phyloP scores from a whole-genome alignment of 768 basidiomycete genomes.

The Lentinula raphanica region DNA sequence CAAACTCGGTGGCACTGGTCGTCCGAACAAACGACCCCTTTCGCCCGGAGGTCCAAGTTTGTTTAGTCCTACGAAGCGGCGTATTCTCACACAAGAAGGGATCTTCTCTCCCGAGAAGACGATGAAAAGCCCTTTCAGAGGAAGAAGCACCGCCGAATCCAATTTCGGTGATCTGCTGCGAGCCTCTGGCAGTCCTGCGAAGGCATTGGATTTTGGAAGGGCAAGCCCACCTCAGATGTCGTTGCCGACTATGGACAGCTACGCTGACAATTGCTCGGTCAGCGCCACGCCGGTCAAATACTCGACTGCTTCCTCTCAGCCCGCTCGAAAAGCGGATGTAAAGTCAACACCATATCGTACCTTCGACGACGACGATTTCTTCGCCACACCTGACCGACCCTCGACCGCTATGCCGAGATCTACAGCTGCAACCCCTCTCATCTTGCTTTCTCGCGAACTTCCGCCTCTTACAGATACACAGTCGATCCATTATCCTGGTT shows the following conservation, averaged over 20 bases:
- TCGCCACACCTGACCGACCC: slow-evolving; percentile 14
- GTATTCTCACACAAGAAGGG: slow-evolving; percentile 55
- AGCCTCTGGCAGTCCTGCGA: slow-evolving; percentile 39
- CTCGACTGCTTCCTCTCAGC: slow-evolving; percentile 25
- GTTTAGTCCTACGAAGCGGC: slow-evolving; percentile 64
- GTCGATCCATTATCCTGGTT: slow-evolving; percentile 67
- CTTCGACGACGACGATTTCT: slow-evolving; percentile 16
- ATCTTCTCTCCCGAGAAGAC: slow-evolving; percentile 34
- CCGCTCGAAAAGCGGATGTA: slow-evolving; percentile 12
- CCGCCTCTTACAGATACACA: slow-evolving; percentile 42
- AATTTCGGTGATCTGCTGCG: slow-evolving; percentile 40
- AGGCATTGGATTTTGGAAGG: slow-evolving; percentile 47
- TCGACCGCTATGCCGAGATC: slow-evolving; percentile 10
- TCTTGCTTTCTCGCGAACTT: slow-evolving; percentile 29
- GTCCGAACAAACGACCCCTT: slow-evolving; percentile 53
- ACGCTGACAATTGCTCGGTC: not conserved
- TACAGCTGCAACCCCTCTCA: slow-evolving; percentile 14
- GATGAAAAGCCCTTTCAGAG: slow-evolving; percentile 28
- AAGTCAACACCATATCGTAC: not conserved
- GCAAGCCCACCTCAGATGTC: slow-evolving; percentile 12
- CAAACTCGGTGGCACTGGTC: slow-evolving; percentile 22
- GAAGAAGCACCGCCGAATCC: slow-evolving; percentile 34
- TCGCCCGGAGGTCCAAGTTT: slow-evolving; percentile 46
- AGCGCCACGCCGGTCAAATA: slow-evolving; percentile 8
- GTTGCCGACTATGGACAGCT: not conserved